phyloP scores from a whole-genome alignment of 108 stramenopile species.

The Nannochloropsis salina region DNA sequence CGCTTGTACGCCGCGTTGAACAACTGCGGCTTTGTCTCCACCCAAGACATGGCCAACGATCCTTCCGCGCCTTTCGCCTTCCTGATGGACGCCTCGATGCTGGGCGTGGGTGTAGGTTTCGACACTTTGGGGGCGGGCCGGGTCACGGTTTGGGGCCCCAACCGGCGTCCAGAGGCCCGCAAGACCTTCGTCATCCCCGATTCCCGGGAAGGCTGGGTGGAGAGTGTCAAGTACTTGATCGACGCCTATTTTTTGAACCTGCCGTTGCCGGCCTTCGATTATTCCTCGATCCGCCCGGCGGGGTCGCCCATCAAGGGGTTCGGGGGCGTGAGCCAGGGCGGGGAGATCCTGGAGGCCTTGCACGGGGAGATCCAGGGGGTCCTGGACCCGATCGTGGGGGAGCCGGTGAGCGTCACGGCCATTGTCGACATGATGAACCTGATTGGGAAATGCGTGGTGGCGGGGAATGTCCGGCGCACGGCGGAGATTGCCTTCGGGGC shows the following conservation, averaged over 20 bases:
- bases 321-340: slow-evolving; percentile 55
- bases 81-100: slow-evolving; percentile 60
- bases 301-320: slow-evolving; percentile 57
- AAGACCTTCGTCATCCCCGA: slow-evolving; percentile 47
- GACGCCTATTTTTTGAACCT: slow-evolving; percentile 49
- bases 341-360: slow-evolving; percentile 41
- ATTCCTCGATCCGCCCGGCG: slow-evolving; percentile 45
- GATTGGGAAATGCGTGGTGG: slow-evolving; percentile 56
- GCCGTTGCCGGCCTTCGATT: not conserved
- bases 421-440: slow-evolving; percentile 61
- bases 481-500: slow-evolving; percentile 60
- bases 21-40: slow-evolving; percentile 61
- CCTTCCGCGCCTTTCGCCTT: slow-evolving; percentile 57
- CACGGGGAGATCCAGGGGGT: slow-evolving; percentile 36
- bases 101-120: slow-evolving; percentile 60
- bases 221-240: slow-evolving; percentile 41
- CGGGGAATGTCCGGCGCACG: slow-evolving; percentile 58
- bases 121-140: slow-evolving; percentile 56
- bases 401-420: slow-evolving; percentile 45
- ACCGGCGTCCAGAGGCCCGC: not conserved
- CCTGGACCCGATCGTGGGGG: slow-evolving; percentile 39
- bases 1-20: slow-evolving; percentile 59
- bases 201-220: slow-evolving; percentile 59
- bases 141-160: slow-evolving; percentile 30
- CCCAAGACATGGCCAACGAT: slow-evolving; percentile 32